A percentile compares a stretch with the other conserved stretches of the same genome.
phyloP scores from a whole-genome alignment of 2,329 filamentous ascomycete genomes.

The Pyrenophora teres region DNA sequence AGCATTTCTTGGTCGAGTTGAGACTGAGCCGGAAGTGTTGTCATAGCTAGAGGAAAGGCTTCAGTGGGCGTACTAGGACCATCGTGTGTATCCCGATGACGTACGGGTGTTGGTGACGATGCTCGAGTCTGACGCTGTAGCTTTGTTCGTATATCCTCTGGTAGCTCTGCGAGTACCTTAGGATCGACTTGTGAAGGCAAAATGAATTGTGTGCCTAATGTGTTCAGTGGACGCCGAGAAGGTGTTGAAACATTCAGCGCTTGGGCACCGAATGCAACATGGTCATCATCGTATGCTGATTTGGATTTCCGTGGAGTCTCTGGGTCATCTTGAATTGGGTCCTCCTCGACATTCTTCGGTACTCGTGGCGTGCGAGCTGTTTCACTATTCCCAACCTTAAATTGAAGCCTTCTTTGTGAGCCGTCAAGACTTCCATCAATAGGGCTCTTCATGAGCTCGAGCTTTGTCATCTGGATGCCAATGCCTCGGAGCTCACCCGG shows the following conservation, averaged over 20 bases:
- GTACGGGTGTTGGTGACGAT: slow-evolving; percentile 34
- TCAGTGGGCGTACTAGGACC: slow-evolving; percentile 24
- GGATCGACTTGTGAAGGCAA: slow-evolving; percentile 83
- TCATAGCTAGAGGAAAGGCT: slow-evolving; percentile 32
- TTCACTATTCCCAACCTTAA: slow-evolving; percentile 60
- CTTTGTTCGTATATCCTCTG: slow-evolving; percentile 77
- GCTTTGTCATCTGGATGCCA: slow-evolving; percentile 89
- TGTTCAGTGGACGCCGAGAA: slow-evolving; percentile 73
- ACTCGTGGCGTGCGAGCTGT: slow-evolving; percentile 32
- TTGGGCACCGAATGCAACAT: slow-evolving; percentile 46
- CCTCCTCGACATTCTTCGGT: slow-evolving; percentile 33
- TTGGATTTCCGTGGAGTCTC: slow-evolving; percentile 47
- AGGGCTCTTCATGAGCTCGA: slow-evolving; percentile 74
- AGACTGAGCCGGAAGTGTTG: slow-evolving; percentile 64
- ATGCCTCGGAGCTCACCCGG: slow-evolving; percentile 92
- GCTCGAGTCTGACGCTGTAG: slow-evolving; percentile 57
- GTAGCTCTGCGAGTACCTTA: slow-evolving; percentile 80
- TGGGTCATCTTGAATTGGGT: slow-evolving; percentile 55
- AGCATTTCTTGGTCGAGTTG: slow-evolving; percentile 87
- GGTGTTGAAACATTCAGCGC: slow-evolving; percentile 51
- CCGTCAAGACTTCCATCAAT: slow-evolving; percentile 62
- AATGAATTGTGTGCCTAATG: slow-evolving; percentile 87
- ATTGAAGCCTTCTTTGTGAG: slow-evolving; percentile 79
- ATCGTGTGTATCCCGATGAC: slow-evolving; percentile 1
- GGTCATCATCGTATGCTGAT: slow-evolving; percentile 27